These are phyloP conservation scores for Salix dunnii DNA, from an alignment of 345 rosid species.

Conservation along the genomic window DNA sequence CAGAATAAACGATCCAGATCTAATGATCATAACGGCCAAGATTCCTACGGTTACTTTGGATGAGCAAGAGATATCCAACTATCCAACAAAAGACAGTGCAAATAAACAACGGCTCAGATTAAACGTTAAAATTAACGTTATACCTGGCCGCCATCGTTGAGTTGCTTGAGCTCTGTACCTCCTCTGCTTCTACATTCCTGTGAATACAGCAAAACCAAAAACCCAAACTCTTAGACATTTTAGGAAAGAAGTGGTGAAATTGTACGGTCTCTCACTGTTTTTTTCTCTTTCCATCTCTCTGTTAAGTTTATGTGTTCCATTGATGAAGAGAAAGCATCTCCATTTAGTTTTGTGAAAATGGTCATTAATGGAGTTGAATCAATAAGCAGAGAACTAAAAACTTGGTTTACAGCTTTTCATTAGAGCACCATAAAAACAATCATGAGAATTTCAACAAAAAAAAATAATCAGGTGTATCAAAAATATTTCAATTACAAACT, in stretches of 20 bases:
- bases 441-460: not conserved
- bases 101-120: conserved; percentile 40
- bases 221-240: not conserved
- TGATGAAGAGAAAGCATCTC: conserved; percentile 1
- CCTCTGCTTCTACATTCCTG: conserved; percentile 53
- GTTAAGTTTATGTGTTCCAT: not conserved
- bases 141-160: conserved; percentile 69
- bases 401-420: not conserved
- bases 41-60: conserved; percentile 22
- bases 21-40: conserved; percentile 43
- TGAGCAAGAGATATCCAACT: conserved; percentile 18
- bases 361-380: conserved; percentile 14
- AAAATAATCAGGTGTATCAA: not conserved
- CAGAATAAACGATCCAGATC: conserved; percentile 54
- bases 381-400: not conserved
- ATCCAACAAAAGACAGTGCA: not conserved
- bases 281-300: not conserved
- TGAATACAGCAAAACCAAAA: not conserved
- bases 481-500: not conserved
- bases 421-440: not conserved
- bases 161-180: conserved; percentile 53
- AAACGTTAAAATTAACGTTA: not conserved
- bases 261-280: not conserved
- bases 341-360: not conserved
- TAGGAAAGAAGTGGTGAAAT: not conserved